A percentile compares a stretch with the other conserved stretches of the same genome.
These are phyloP conservation scores for Ajuga chamaepitys DNA, from an alignment of 257 asterid genomes.

Conservation along the genomic window DNA sequence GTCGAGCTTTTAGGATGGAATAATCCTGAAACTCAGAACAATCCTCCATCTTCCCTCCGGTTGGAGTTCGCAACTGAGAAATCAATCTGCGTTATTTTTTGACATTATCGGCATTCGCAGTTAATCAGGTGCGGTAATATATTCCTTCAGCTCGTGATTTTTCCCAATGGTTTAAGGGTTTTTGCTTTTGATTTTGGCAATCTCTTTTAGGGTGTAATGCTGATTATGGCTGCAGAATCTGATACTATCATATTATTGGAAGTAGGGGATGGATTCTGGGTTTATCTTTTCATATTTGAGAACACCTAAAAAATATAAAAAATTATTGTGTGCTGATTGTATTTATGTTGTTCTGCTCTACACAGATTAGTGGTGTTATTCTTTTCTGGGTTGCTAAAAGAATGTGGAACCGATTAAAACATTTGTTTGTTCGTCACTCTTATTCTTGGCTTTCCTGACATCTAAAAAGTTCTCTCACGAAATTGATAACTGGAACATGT, in stretches of 20 bases:
- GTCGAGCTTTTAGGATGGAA: constrained; percentile 12
- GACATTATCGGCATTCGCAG: neutral
- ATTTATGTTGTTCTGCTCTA: neutral
- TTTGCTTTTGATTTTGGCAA: neutral
- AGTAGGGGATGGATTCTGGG: neutral
- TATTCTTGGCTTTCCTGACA: neutral
- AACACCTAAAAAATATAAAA: too few species aligned
- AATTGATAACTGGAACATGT: neutral
- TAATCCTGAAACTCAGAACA: constrained; percentile 12
- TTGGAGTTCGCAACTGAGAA: neutral
- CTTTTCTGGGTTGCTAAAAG: neutral
- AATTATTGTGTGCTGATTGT: neutral
- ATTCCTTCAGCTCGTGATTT: neutral
- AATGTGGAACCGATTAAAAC: neutral
- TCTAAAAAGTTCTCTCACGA: neutral
- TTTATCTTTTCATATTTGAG: neutral
- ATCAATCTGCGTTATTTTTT: neutral
- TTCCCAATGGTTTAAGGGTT: neutral
- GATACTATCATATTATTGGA: neutral
- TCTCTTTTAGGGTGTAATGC: neutral
- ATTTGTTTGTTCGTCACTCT: neutral
- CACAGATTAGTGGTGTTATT: neutral
- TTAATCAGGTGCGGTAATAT: neutral
- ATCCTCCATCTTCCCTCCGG: constrained; percentile 19
- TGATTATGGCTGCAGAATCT: neutral